Percentiles rank a stretch among this genome's conserved stretches.
These are phyloP conservation scores for Epichloe hybrida DNA, from an alignment of 2,329 filamentous ascomycete species.

Conservation along the genomic window DNA sequence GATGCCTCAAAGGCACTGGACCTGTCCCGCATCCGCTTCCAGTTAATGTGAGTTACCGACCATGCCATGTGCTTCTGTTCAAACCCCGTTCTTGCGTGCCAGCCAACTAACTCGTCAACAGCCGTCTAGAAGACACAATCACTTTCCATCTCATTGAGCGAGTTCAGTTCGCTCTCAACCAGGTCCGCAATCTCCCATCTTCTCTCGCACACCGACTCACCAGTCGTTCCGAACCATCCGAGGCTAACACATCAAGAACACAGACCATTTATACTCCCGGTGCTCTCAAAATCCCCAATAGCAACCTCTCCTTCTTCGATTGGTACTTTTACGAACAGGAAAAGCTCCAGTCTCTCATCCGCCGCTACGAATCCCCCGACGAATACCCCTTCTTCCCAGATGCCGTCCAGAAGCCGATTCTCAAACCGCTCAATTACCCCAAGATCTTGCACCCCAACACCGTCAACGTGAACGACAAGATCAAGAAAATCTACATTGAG, in stretches of 20 bases:
- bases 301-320: constrained; percentile 71
- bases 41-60: constrained; percentile 58
- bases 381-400: constrained; percentile 95
- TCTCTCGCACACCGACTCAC: not conserved
- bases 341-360: constrained; percentile 78
- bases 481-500: constrained; percentile 74
- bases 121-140: constrained; percentile 93
- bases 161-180: constrained; percentile 91
- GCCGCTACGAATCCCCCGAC: constrained; percentile 90
- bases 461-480: constrained; percentile 79
- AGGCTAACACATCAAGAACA: not conserved
- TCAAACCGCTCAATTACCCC: constrained; percentile 82
- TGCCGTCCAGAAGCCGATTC: constrained; percentile 62
- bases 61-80: not conserved
- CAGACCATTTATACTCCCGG: constrained; percentile 69
- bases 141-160: constrained; percentile 94
- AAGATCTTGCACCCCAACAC: constrained; percentile 74
- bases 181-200: constrained; percentile 13
- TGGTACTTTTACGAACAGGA: constrained; percentile 90
- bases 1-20: constrained; percentile 79
- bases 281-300: constrained; percentile 64
- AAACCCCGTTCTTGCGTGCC: not conserved
- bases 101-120: constrained; percentile 24
- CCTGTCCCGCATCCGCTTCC: constrained; percentile 81
- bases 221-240: too few species aligned